Conservation (phyloP, 768 basidiomycete genomes). For the Coprinellus micaceus region DNA sequence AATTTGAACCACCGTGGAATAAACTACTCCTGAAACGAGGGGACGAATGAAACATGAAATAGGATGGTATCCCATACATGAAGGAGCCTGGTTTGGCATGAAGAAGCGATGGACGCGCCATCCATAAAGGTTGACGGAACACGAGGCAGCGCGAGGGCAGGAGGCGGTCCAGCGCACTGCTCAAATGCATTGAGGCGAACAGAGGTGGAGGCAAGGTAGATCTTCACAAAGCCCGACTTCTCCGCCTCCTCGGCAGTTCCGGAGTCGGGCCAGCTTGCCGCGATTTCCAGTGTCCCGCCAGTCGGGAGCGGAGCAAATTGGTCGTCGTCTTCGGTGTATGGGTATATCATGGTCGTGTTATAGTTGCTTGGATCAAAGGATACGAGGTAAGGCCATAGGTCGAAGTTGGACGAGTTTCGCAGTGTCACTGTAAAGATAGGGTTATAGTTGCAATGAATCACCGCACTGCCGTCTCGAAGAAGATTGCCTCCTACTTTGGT, state of each 20-base stretch:
- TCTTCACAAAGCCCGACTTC: slow-evolving; percentile 52
- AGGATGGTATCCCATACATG: slow-evolving; percentile 4
- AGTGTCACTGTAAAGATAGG: slow-evolving; percentile 47
- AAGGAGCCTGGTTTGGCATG: slow-evolving; percentile 3
- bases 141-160: not conserved
- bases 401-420: slow-evolving; percentile 45
- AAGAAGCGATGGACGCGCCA: not conserved
- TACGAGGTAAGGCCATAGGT: slow-evolving; percentile 61
- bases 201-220: slow-evolving; percentile 52
- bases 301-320: slow-evolving; percentile 32
- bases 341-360: slow-evolving; percentile 52
- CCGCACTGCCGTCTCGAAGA: slow-evolving; percentile 44
- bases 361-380: slow-evolving; percentile 59
- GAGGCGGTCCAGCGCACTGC: not conserved
- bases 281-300: slow-evolving; percentile 5
- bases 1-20: not conserved
- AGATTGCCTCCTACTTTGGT: slow-evolving; percentile 42
- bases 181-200: slow-evolving; percentile 48
- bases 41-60: slow-evolving; percentile 6
- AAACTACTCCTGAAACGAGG: not conserved
- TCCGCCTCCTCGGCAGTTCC: slow-evolving; percentile 13
- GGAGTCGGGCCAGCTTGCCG: not conserved
- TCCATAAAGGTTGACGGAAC: slow-evolving; percentile 1
- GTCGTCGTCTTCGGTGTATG: slow-evolving; percentile 26
- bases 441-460: slow-evolving; percentile 38